Base-by-base conservation (phyloP, 306 rosid genomes). In the Glycine soja region DNA sequence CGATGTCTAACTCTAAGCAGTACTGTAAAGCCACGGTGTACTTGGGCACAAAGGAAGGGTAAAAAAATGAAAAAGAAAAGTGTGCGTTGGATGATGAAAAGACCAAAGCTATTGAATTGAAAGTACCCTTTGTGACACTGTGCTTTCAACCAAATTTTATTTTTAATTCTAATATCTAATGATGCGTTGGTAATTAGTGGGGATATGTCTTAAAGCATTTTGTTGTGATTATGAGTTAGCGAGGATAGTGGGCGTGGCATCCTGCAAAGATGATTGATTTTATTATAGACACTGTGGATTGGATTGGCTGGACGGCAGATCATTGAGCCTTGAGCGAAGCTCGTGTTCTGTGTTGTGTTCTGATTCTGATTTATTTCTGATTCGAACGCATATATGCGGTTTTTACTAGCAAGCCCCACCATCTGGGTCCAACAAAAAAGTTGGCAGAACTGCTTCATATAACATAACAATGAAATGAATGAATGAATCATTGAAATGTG, bases 81-180 rank as follows among this genome's bases (percentile, higher is more conserved):
- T 3, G 8, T 24, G 72, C n/a, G 30, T 24, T 24, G 30, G 30
- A 24, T 24, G 2, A 80, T 30, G 64, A 78, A 84, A 64, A 82
- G 78, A 84, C 18, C 80, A 70, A 72, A 72, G 82, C 36, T 5
- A 24, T 4, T 51, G 80, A 72, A 86, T 62, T 81, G 88, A 76
- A 50, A 80, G 87, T 72, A 87, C 85, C 90, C 30, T 24, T 24
- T 24, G 30, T 24, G 30, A 24, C 30, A 24, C 30, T 38, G 53
- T 65, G 74, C 85, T 85, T 87, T 90, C 76, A 74, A 73, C 85
- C 86, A 82, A 86, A 76, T 38, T 81, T 46, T 8, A 9, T 46
- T 46, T 85, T 62, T 83, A 79, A 79, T 54, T 24, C 2, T 24
- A 24, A 24, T 19, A 19, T 19, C 24, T 19, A 19, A 19, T 19